Evolutionary conservation across 2,329 filamentous ascomycete species (phyloP).

Genomic region (Neospermospora avenae): DNA sequence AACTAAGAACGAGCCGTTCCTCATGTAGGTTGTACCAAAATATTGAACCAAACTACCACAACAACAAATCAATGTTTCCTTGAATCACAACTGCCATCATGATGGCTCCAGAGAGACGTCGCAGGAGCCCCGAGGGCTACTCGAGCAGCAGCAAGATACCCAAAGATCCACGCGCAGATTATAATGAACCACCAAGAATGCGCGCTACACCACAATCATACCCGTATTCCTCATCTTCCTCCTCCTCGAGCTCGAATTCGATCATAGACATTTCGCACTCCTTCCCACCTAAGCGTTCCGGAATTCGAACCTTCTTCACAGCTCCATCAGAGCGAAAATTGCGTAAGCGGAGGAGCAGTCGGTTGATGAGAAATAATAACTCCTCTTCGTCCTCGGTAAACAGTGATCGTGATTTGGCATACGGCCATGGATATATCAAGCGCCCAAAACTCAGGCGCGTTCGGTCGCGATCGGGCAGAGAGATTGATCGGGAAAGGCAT

Average conservation of each 20-base stretch:
- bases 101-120: conserved; percentile 27
- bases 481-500: conserved; percentile 28
- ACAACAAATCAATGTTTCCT: conserved; percentile 12
- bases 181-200: conserved; percentile 24
- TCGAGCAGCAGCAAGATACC: conserved; percentile 15
- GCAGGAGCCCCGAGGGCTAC: conserved; percentile 25
- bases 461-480: conserved; percentile 29
- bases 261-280: conserved; percentile 62
- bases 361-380: conserved; percentile 56
- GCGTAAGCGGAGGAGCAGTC: conserved; percentile 45
- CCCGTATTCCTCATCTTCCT: conserved; percentile 26
- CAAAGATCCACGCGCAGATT: conserved; percentile 16
- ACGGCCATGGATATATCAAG: conserved; percentile 54
- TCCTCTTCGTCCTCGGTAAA: conserved; percentile 62
- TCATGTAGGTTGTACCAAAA: not conserved
- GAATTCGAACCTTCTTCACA: conserved; percentile 61
- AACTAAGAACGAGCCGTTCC: conserved; percentile 8
- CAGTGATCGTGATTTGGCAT: conserved; percentile 62
- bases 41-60: not conserved
- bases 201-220: conserved; percentile 16
- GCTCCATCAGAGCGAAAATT: conserved; percentile 52
- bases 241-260: conserved; percentile 23
- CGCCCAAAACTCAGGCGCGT: conserved; percentile 27
- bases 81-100: conserved; percentile 21
- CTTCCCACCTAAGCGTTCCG: conserved; percentile 45